phyloP scores from a whole-genome alignment of 2,329 filamentous ascomycete species.

The Metarhizium rileyi region DNA sequence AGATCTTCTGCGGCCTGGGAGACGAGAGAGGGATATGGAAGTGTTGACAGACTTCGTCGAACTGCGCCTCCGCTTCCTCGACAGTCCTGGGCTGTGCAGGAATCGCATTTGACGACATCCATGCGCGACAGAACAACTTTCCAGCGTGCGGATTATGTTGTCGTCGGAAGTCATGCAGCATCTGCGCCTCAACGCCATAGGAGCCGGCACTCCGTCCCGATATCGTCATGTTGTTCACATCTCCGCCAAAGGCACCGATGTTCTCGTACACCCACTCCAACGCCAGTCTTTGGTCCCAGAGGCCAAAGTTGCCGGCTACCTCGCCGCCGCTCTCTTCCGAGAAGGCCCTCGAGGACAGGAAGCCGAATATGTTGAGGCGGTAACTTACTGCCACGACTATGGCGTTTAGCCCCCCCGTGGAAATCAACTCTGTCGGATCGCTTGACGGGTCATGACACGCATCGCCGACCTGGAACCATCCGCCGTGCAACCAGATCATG shows the following conservation, averaged over 20 bases:
- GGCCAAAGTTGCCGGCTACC: conserved; percentile 27
- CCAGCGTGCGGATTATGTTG: not conserved
- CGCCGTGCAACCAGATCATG: conserved; percentile 30
- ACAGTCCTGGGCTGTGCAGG: conserved; percentile 32
- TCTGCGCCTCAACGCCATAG: conserved; percentile 31
- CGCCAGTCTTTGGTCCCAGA: conserved; percentile 39
- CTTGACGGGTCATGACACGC: conserved; percentile 30
- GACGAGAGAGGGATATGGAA: conserved; percentile 18
- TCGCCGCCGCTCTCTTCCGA: conserved; percentile 13
- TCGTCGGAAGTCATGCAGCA: conserved; percentile 24
- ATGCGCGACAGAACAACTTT: conserved; percentile 25
- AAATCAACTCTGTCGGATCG: conserved; percentile 33
- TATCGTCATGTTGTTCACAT: conserved; percentile 34
- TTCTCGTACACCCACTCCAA: conserved; percentile 41
- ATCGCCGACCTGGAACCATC: conserved; percentile 38
- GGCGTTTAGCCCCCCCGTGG: conserved; percentile 24
- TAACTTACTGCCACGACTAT: conserved; percentile 30
- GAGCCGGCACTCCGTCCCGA: conserved; percentile 34
- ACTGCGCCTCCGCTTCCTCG: conserved; percentile 27
- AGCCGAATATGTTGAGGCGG: conserved; percentile 33
- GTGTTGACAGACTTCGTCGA: conserved; percentile 30
- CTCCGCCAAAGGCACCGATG: conserved; percentile 35
- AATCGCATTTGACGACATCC: conserved; percentile 36
- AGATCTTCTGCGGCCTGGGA: not conserved
- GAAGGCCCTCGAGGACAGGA: conserved; percentile 32